phyloP scores from a whole-genome alignment of 108 stramenopile genomes.

The Bacterosira constricta region DNA sequence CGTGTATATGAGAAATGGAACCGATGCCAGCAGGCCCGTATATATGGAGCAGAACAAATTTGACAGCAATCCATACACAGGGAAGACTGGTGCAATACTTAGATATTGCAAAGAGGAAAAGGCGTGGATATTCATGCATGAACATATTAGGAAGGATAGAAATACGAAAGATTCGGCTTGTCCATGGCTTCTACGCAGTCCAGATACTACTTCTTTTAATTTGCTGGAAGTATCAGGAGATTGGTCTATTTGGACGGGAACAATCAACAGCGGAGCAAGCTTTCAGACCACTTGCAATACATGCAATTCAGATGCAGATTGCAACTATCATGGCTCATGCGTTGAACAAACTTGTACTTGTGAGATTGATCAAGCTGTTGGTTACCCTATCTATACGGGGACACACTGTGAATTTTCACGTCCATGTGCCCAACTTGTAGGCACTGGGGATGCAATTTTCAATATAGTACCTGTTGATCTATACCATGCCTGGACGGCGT shows the following conservation, averaged over 20 bases:
- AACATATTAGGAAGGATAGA: constrained; percentile 4
- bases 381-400: too few relatives aligned
- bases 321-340: constrained; percentile 13
- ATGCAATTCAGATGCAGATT: constrained; percentile 5
- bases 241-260: constrained; percentile 40
- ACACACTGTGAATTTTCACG: too few relatives aligned
- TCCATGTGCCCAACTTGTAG: too few relatives aligned
- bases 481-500: too few relatives aligned
- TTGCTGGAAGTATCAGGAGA: constrained; percentile 16
- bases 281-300: not conserved
- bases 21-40: constrained; percentile 1
- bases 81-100: constrained; percentile 24
- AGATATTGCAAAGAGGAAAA: constrained; percentile 29
- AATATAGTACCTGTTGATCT: too few relatives aligned
- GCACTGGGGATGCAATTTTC: too few relatives aligned
- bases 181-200: constrained; percentile 32
- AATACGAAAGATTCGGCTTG: not conserved
- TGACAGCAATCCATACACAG: not conserved
- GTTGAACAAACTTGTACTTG: not conserved
- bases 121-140: constrained; percentile 39
- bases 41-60: constrained; percentile 38
- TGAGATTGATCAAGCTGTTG: too few relatives aligned
- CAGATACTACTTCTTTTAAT: constrained; percentile 16
- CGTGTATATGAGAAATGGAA: constrained; percentile 29
- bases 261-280: not conserved